A percentile compares a stretch with the other conserved stretches of the same genome.
Conservation (phyloP, 805 yeast species). For the Starmerella bacillaris region DNA sequence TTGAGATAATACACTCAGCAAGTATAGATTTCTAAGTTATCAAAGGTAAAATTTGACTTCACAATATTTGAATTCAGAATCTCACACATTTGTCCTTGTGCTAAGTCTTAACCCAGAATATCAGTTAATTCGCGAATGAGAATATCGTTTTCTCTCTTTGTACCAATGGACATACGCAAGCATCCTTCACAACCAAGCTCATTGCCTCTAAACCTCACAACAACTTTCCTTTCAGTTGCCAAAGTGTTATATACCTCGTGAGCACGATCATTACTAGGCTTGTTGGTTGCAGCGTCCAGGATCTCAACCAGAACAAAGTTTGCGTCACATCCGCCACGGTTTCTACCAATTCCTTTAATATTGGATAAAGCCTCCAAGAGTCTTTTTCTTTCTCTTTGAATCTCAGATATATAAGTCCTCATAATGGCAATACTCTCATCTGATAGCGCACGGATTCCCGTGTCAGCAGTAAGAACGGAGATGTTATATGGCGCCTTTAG, state of each 20-base stretch:
- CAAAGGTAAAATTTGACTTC: no score
- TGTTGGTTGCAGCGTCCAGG: conserved; percentile 36
- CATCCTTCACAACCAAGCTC: conserved; percentile 84
- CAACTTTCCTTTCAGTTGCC: conserved; percentile 60
- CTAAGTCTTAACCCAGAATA: conserved; percentile 4
- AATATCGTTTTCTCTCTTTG: conserved; percentile 47
- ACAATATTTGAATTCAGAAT: no score
- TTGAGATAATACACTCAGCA: no score
- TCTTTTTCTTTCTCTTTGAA: conserved; percentile 37
- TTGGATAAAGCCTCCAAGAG: conserved; percentile 37
- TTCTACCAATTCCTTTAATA: conserved; percentile 48
- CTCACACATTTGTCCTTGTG: no score
- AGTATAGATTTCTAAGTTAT: no score
- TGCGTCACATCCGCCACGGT: conserved; percentile 73
- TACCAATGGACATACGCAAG: conserved; percentile 74
- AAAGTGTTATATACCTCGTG: conserved; percentile 42
- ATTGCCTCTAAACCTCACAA: conserved; percentile 76
- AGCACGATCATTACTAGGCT: conserved; percentile 55
- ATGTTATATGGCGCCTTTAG: conserved; percentile 95
- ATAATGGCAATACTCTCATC: conserved; percentile 39
- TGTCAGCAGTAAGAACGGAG: conserved; percentile 56
- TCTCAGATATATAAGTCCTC: conserved; percentile 34
- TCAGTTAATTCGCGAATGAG: conserved; percentile 34
- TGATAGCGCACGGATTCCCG: conserved; percentile 58
- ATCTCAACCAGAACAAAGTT: conserved; percentile 68